These are phyloP conservation scores for Rhexocercosporidium sp. DNA, from an alignment of 2,329 filamentous ascomycete species.

Conservation along the genomic window DNA sequence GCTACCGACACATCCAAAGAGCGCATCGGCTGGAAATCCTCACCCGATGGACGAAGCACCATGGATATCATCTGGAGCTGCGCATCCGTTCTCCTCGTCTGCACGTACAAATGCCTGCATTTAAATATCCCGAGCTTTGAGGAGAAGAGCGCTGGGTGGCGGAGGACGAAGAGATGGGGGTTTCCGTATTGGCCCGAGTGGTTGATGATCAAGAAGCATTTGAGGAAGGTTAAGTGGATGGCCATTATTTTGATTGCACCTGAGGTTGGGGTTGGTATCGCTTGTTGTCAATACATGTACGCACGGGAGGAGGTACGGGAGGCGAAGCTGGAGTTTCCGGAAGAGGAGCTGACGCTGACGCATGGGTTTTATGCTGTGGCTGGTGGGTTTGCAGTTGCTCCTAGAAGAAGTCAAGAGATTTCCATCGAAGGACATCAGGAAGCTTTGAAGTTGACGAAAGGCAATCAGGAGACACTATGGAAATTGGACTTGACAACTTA, in stretches of 20 bases:
- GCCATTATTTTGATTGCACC: neutral
- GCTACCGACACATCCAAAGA: neutral
- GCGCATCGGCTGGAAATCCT: neutral
- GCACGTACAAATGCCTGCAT: conserved; percentile 4
- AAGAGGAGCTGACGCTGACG: neutral
- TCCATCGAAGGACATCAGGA: neutral
- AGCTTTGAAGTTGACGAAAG: neutral
- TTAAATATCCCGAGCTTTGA: neutral
- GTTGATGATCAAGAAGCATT: neutral
- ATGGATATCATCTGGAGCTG: conserved; percentile 4
- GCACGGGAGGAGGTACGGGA: neutral
- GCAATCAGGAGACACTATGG: neutral
- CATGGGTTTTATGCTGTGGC: conserved; percentile 2
- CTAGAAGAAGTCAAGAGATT: neutral
- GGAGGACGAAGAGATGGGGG: neutral
- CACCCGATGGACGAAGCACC: neutral
- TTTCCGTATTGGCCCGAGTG: neutral
- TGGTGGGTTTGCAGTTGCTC: neutral
- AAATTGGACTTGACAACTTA: neutral
- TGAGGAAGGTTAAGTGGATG: neutral
- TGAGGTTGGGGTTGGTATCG: neutral
- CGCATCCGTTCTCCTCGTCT: neutral
- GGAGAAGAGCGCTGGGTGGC: neutral
- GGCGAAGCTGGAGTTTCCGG: neutral
- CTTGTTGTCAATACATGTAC: neutral